phyloP scores from a whole-genome alignment of 2,329 filamentous ascomycete genomes.

The Talaromyces marneffei region DNA sequence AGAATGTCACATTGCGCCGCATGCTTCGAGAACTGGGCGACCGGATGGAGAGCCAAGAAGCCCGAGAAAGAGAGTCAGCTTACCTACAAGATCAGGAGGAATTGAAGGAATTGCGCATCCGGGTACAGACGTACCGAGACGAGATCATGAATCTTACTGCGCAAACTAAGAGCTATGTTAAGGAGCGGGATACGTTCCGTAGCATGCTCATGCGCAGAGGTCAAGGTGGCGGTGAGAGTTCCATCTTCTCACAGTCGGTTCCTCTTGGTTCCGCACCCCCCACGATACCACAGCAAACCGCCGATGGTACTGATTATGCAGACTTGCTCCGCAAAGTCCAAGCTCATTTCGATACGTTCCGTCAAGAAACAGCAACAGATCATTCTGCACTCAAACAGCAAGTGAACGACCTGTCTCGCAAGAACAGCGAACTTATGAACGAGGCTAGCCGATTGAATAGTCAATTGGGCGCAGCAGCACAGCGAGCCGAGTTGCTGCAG shows the following conservation, averaged over 20 bases:
- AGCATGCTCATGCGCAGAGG: slow-evolving; percentile 79
- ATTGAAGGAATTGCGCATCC: slow-evolving; percentile 65
- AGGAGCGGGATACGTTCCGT: slow-evolving; percentile 95
- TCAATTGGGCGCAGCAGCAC: slow-evolving; percentile 72
- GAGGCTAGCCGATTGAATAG: slow-evolving; percentile 75
- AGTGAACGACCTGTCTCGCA: slow-evolving; percentile 70
- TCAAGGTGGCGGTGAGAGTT: slow-evolving; percentile 54
- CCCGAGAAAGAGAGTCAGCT: slow-evolving; percentile 54
- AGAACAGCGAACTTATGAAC: slow-evolving; percentile 75
- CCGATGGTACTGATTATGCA: slow-evolving; percentile 63
- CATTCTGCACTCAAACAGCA: slow-evolving; percentile 78
- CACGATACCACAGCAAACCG: slow-evolving; percentile 39
- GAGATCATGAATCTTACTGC: slow-evolving; percentile 76
- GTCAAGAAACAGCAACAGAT: slow-evolving; percentile 77
- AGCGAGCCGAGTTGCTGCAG: slow-evolving; percentile 84
- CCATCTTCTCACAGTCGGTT: slow-evolving; percentile 66
- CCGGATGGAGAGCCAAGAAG: slow-evolving; percentile 86
- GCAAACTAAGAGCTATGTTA: slow-evolving; percentile 86
- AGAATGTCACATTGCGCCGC: slow-evolving; percentile 78
- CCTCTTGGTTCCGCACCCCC: slow-evolving; percentile 49
- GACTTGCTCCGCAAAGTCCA: slow-evolving; percentile 82
- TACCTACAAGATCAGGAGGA: slow-evolving; percentile 58
- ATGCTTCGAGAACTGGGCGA: slow-evolving; percentile 80
- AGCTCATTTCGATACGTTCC: slow-evolving; percentile 80
- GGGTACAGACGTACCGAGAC: slow-evolving; percentile 73